phyloP scores from a whole-genome alignment of 192 early-diverging fungal genomes.

The Podila horticola region DNA sequence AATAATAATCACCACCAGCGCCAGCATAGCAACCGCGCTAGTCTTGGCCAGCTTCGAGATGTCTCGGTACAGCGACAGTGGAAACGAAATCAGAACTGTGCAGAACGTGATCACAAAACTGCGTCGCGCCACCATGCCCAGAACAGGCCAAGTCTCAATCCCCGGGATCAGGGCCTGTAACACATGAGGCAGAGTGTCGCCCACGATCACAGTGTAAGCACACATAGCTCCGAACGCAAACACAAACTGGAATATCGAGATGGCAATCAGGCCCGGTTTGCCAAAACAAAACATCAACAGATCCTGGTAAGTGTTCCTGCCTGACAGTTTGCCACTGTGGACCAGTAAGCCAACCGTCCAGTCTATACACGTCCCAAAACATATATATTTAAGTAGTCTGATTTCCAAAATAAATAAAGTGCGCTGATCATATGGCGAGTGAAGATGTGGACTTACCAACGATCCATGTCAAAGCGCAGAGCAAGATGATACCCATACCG shows the following conservation, averaged over 20 bases:
- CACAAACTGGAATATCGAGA: slow-evolving; percentile 91
- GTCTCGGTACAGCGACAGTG: slow-evolving; percentile 88
- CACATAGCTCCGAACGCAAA: slow-evolving; percentile 90
- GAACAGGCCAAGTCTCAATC: slow-evolving; percentile 59
- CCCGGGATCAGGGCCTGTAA: slow-evolving; percentile 74
- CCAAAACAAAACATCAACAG: slow-evolving; percentile 88
- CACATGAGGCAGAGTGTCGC: slow-evolving; percentile 91
- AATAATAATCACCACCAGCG: slow-evolving; percentile 83
- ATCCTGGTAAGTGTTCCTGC: slow-evolving; percentile 85
- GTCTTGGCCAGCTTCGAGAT: slow-evolving; percentile 91
- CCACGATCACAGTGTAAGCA: slow-evolving; percentile 81
- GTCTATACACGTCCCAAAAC: slow-evolving; percentile 50
- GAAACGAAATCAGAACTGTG: slow-evolving; percentile 82
- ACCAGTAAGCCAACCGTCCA: slow-evolving; percentile 85
- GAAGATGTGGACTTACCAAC: slow-evolving; percentile 61
- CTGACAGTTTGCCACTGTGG: slow-evolving; percentile 78
- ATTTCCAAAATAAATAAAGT: neutral
- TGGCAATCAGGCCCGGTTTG: slow-evolving; percentile 73
- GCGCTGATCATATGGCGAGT: neutral
- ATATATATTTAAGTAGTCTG: neutral
- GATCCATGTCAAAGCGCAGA: slow-evolving; percentile 67
- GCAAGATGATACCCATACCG: slow-evolving; percentile 60
- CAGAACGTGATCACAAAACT: slow-evolving; percentile 80
- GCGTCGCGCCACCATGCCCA: slow-evolving; percentile 75
- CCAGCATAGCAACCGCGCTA: slow-evolving; percentile 83